These are phyloP conservation scores for Vigna reflexopilosa DNA, from an alignment of 306 rosid species.

Conservation along the genomic window DNA sequence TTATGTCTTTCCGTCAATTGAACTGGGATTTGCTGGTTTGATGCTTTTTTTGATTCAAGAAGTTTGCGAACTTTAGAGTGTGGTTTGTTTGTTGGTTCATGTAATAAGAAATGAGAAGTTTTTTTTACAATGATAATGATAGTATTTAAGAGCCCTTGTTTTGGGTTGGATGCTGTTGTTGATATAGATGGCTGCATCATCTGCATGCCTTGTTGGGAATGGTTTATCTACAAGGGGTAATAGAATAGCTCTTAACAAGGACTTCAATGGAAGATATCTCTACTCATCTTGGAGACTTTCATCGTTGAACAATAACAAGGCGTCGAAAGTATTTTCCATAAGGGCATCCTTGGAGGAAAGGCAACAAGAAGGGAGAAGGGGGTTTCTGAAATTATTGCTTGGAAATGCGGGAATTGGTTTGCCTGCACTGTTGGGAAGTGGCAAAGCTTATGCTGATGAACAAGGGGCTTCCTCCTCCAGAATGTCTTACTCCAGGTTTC, in stretches of 20 bases:
- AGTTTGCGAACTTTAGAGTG: neutral
- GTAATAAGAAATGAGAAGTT: neutral
- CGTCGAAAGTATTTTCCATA: slow-evolving; percentile 48
- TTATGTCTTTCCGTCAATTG: neutral
- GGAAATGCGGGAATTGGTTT: slow-evolving; percentile 68
- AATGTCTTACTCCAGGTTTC: slow-evolving; percentile 99
- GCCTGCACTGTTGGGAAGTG: slow-evolving; percentile 73
- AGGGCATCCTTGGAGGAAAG: slow-evolving; percentile 70
- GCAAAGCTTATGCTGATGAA: slow-evolving; percentile 87
- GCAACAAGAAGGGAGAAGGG: slow-evolving; percentile 79
- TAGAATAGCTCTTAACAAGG: slow-evolving; percentile 62
- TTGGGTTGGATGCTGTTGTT: slow-evolving; percentile 32
- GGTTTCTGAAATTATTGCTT: slow-evolving; percentile 72
- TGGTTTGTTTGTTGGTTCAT: neutral
- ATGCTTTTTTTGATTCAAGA: neutral
- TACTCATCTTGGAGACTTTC: slow-evolving; percentile 57
- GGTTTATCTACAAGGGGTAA: slow-evolving; percentile 64
- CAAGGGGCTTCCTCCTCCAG: slow-evolving; percentile 98
- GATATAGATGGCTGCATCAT: slow-evolving; percentile 78
- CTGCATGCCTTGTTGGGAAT: slow-evolving; percentile 91
- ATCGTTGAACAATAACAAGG: slow-evolving; percentile 52
- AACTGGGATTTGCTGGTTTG: neutral
- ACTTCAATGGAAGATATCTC: slow-evolving; percentile 63
- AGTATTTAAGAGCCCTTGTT: slow-evolving; percentile 8
- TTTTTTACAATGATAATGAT: slow-evolving; percentile 4